Evolutionary conservation across 139 green algal genomes (phyloP), one percentile per base, ranked within the genome.

Genomic region (Chlorella sp.): DNA sequence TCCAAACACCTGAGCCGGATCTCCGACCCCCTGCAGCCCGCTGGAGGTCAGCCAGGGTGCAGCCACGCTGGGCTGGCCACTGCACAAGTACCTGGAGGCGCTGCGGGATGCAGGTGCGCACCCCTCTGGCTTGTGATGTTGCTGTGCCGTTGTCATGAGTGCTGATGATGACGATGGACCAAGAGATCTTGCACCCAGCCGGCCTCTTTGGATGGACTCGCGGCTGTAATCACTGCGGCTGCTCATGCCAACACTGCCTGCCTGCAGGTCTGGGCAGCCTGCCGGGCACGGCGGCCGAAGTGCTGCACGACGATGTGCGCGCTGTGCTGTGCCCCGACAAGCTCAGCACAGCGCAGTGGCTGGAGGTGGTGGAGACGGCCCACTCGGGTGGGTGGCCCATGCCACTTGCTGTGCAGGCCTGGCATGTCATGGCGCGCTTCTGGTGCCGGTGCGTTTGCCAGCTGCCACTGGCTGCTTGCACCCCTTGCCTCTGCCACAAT

Each of bases 211-310:
- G 21, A 20, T 30, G 60, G 6, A 30, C 17, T 32, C 30, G 21
- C 30, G 30, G 23, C 60, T 5, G 16, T 67, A 12, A 20, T 36
- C 28, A 30, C 63, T 18, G 4, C 28, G 28, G 63, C n/a, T 69
- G 3, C 25, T 15, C n/a, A 18, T 69, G 28, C 63, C 63, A 0
- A 30, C 4, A 13, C 30, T 11, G 21, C 28, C 60, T 30, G 13
- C 12, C 30, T 41, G 93, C 93, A 12, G 95, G 95, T 0, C 91
- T 98, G 60, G 94, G 94, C 44, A 94, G 88, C 34, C 86, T 98
- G 71, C 95, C 95, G 0, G 95, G 95, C 63, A 98, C 95, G 1
- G 95, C 95, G n/a, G 95, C 95, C 11, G 95, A 98, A 89, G 92
- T 98, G 62, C 87, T 98, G 76, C 72, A 95, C 78, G 93, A 96